Evolutionary conservation across 2,329 filamentous ascomycete genomes (phyloP), one percentile per base, ranked within the genome.

Genomic region (Colletotrichum caudatum): DNA sequence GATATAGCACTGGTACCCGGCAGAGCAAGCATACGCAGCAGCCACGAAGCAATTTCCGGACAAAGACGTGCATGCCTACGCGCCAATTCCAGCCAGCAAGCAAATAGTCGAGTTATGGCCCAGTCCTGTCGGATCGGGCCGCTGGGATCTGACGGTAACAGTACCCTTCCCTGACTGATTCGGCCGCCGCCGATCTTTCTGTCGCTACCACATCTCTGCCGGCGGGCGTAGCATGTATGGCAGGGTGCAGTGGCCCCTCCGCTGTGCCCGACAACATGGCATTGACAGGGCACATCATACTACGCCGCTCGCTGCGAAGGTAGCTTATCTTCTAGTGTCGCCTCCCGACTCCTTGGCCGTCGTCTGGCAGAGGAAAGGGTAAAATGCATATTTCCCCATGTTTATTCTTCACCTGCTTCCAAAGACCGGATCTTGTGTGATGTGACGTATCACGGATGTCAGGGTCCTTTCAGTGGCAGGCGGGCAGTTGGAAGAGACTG

Each of bases 381-480:
- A 73, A 65, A 62, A 48, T 44, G 53, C 46, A 64, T 76, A 74
- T 78, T 77, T 78, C 77, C 76, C 77, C 79, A 77, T 78, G 77
- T 73, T 74, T 72, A 74, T 76, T 53, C 59, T 64, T 60, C 64
- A 54, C 39, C 54, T 71, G 64, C 75, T 76, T 77, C 76, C 75
- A 77, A 73, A 77, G 76, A 78, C 75, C 76, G 84, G 84, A 87
- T 87, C 84, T 85, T 84, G 85, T 87, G 80, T 76, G 78, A 86
- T 82, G 82, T 85, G 84, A 86, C 81, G 81, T 76, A 79, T 85
- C 81, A 82, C 78, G 75, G 75, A 77, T 75, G 58, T 73, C 75
- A 77, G 74, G 75, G 69, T 72, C 72, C 53, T 56, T 33, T 54
- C 53, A 51, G 46, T 46, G 54, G 46, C 53, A 48, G 69, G 53